Evolutionary conservation across 1,284 basidiomycete species (phyloP).

Genomic region (Cutaneotrichosporon sp.): DNA sequence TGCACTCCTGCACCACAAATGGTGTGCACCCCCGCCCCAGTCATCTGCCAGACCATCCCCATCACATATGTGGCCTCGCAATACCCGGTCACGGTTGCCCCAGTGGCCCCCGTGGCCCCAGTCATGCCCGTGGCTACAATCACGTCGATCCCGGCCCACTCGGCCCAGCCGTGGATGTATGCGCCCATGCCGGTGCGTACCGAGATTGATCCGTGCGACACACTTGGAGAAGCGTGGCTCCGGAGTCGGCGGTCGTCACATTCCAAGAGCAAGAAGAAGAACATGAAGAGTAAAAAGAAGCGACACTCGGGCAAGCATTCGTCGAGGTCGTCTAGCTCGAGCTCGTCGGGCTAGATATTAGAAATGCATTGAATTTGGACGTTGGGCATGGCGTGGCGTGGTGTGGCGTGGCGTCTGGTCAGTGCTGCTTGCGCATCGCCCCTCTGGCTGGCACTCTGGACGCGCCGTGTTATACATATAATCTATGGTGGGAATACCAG

Average conservation of each 20-base stretch:
- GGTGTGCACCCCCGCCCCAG: neutral
- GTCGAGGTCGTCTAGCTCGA: too few relatives aligned
- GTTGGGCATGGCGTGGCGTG: too few relatives aligned
- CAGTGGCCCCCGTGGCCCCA: neutral
- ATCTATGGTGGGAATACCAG: too few relatives aligned
- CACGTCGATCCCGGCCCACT: neutral
- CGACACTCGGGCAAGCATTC: too few relatives aligned
- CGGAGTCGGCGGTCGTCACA: neutral
- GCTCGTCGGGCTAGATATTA: too few relatives aligned
- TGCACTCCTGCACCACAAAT: neutral
- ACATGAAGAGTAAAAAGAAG: too few relatives aligned
- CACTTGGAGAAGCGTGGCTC: neutral
- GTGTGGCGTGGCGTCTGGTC: too few relatives aligned
- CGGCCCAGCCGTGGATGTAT: constrained; percentile 1
- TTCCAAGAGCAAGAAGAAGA: too few relatives aligned
- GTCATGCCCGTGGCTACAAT: neutral
- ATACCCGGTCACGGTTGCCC: neutral
- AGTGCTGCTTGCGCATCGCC: too few relatives aligned
- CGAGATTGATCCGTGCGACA: neutral
- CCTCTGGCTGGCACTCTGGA: too few relatives aligned
- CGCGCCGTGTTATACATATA: too few relatives aligned
- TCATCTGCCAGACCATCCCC: neutral
- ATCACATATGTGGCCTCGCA: neutral
- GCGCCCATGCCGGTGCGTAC: neutral
- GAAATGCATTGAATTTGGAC: too few relatives aligned